Evolutionary conservation across 2,329 filamentous ascomycete species (phyloP).

Genomic region (Cryphonectria nitschkei): DNA sequence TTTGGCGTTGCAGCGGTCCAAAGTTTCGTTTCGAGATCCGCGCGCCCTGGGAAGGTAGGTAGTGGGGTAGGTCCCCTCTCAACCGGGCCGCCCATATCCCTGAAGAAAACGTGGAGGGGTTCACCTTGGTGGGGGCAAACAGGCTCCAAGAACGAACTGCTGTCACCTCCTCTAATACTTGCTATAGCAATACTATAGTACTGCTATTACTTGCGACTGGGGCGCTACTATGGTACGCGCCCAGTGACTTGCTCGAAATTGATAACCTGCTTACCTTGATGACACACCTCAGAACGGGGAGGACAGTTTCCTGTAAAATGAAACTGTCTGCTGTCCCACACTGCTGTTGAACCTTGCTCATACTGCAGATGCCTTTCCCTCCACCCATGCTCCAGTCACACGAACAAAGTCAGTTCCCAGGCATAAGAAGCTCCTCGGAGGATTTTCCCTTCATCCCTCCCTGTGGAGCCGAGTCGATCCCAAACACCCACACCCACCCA

Average conservation of each 20-base stretch:
- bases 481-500: background rate
- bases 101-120: slow-evolving; percentile 12
- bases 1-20: background rate
- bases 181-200: too few species aligned
- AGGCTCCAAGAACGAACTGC: background rate
- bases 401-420: background rate
- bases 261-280: background rate
- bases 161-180: background rate
- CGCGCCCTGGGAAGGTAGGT: background rate
- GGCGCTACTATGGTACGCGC: background rate
- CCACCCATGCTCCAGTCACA: background rate
- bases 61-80: slow-evolving; percentile 1
- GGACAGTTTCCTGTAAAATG: background rate
- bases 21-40: slow-evolving; percentile 3
- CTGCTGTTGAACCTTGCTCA: background rate
- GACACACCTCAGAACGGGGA: background rate
- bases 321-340: background rate
- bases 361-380: background rate
- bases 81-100: background rate
- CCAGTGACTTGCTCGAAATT: background rate
- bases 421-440: background rate
- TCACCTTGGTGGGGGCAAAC: too few species aligned
- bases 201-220: too few species aligned
- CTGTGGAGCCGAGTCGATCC: background rate
- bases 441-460: background rate